phyloP scores from a whole-genome alignment of 2,329 filamentous ascomycete genomes.

The Zymoseptoria ardabiliae region DNA sequence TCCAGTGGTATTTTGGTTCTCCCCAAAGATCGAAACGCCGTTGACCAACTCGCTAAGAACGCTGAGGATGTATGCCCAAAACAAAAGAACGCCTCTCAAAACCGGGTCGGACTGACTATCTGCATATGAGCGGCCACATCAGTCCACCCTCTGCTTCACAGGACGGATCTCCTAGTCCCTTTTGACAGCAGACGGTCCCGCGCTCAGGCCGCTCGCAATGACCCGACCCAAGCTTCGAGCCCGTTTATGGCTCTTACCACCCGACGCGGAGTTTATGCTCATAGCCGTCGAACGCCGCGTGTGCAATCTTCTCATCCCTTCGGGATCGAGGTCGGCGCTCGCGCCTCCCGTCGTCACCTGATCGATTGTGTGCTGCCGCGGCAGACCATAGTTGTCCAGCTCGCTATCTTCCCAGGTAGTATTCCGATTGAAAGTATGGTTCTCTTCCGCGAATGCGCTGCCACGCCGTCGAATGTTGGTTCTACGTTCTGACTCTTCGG shows the following conservation, averaged over 20 bases:
- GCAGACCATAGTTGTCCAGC: constrained; percentile 23
- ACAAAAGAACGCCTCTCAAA: not conserved
- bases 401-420: constrained; percentile 21
- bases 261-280: constrained; percentile 5
- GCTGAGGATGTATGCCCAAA: not conserved
- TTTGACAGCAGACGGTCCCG: constrained; percentile 26
- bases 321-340: constrained; percentile 9
- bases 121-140: not conserved
- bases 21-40: not conserved
- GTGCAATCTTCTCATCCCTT: constrained; percentile 9
- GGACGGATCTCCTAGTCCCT: constrained; percentile 11
- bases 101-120: not conserved
- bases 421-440: constrained; percentile 6
- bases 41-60: not conserved
- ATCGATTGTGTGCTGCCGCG: constrained; percentile 17
- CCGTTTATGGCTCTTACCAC: constrained; percentile 11
- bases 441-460: constrained; percentile 20
- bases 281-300: constrained; percentile 10
- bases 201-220: constrained; percentile 20
- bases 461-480: constrained; percentile 14
- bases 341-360: constrained; percentile 14
- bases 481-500: constrained; percentile 33
- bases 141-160: not conserved
- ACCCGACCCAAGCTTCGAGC: constrained; percentile 20
- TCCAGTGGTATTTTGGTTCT: not conserved